A percentile compares a stretch with the other conserved stretches of the same genome.
phyloP scores from a whole-genome alignment of 345 rosid species.

The Citrus mangshanensis region DNA sequence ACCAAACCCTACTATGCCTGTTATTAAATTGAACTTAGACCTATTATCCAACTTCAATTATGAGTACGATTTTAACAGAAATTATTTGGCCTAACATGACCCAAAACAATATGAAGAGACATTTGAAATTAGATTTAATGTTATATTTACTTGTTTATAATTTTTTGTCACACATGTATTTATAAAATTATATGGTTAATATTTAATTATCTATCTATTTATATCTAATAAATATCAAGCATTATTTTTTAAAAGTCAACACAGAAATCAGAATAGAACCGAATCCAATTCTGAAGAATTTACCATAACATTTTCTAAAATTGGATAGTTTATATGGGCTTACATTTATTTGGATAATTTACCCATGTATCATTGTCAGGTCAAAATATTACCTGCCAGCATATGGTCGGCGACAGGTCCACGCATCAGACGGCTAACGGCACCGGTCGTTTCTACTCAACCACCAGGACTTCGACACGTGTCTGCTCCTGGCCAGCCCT shows the following conservation, averaged over 20 bases:
- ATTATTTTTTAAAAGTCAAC: no score
- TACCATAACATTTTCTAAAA: no score
- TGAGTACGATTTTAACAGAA: neutral
- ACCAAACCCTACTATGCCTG: neutral
- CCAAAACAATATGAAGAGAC: neutral
- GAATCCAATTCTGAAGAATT: no score
- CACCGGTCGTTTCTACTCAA: neutral
- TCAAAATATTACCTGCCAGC: neutral
- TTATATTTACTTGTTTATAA: neutral
- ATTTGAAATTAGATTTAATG: no score
- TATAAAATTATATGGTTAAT: no score
- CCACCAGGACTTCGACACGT: slow-evolving; percentile 26
- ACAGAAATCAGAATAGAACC: no score
- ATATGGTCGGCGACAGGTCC: slow-evolving; percentile 3
- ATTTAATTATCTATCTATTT: no score
- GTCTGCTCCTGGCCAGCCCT: neutral
- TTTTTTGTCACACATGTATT: neutral
- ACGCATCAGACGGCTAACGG: slow-evolving; percentile 11
- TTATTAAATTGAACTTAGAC: neutral
- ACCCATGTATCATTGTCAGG: neutral
- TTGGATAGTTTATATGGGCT: neutral
- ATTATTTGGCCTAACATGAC: neutral
- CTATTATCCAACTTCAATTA: neutral
- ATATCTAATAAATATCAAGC: no score
- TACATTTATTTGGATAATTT: no score